phyloP scores from a whole-genome alignment of 768 basidiomycete genomes.

The Boletus rubescentipes region DNA sequence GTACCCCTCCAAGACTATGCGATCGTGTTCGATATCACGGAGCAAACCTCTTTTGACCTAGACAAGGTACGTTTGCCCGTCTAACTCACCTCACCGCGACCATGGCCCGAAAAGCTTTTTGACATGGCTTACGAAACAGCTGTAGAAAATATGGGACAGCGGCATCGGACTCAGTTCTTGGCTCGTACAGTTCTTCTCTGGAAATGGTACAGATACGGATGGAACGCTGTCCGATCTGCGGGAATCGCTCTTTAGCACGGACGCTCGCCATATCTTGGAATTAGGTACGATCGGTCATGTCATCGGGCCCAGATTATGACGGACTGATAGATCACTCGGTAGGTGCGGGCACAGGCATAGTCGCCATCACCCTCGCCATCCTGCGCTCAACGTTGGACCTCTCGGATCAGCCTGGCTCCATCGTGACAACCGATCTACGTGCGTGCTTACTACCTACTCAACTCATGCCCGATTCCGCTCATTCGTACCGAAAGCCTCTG shows the following conservation, averaged over 20 bases:
- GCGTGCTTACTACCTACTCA: constrained; percentile 22
- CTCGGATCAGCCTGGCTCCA: constrained; percentile 25
- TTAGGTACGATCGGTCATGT: constrained; percentile 48
- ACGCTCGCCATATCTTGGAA: constrained; percentile 55
- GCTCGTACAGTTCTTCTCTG: constrained; percentile 46
- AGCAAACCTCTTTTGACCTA: constrained; percentile 87
- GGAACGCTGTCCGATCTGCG: constrained; percentile 22
- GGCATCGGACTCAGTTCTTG: constrained; percentile 84
- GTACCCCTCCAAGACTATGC: background rate
- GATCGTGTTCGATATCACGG: constrained; percentile 51
- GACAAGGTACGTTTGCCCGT: constrained; percentile 68
- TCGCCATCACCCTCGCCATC: constrained; percentile 63
- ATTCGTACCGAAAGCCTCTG: constrained; percentile 58
- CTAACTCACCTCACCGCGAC: background rate
- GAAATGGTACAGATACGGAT: background rate
- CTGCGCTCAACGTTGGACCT: constrained; percentile 42
- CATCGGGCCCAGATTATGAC: background rate
- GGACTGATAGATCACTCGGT: background rate
- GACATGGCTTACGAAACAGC: constrained; percentile 13
- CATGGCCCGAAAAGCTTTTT: background rate
- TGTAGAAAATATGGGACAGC: constrained; percentile 96
- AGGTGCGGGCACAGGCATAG: constrained; percentile 88
- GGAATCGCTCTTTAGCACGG: constrained; percentile 40
- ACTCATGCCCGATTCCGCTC: background rate
- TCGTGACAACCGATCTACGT: constrained; percentile 77